A percentile compares a stretch with the other conserved stretches of the same genome.
Conservation (phyloP, 129 eudicot species). For the Erigeron canadensis region DNA sequence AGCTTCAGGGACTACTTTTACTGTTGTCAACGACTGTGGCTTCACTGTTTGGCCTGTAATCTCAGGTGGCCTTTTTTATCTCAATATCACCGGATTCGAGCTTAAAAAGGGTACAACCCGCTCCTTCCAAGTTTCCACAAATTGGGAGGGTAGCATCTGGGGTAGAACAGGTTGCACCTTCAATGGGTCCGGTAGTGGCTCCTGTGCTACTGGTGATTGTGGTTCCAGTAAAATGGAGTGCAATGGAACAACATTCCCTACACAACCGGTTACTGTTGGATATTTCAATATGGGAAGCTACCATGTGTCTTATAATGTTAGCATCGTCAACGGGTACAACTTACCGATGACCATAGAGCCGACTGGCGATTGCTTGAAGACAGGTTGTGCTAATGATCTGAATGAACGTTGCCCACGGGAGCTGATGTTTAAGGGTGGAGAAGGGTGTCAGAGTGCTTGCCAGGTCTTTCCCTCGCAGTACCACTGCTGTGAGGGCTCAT, state of each 20-base stretch:
- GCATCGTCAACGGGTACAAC: too few species aligned
- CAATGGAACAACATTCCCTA: neutral
- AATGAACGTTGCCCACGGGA: too few species aligned
- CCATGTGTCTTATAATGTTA: too few species aligned
- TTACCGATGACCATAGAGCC: too few species aligned
- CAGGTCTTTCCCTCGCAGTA: too few species aligned
- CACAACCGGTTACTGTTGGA: conserved; percentile 8
- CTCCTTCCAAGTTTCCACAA: neutral
- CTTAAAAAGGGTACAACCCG: neutral
- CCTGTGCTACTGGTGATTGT: neutral
- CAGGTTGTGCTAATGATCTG: too few species aligned
- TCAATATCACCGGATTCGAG: neutral
- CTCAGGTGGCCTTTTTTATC: too few species aligned
- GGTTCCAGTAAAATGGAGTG: neutral
- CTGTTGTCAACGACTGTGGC: neutral
- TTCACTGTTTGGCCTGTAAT: neutral
- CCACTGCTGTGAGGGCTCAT: too few species aligned
- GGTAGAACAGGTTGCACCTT: neutral
- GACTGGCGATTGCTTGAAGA: too few species aligned
- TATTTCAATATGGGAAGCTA: neutral
- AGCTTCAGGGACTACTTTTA: neutral
- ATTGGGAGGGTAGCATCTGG: too few species aligned
- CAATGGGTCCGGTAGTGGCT: neutral
- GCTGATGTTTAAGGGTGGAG: too few species aligned
- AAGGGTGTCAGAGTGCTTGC: too few species aligned